Evolutionary conservation across 2,329 filamentous ascomycete species (phyloP).

Genomic region (Didymella keratinophila): DNA sequence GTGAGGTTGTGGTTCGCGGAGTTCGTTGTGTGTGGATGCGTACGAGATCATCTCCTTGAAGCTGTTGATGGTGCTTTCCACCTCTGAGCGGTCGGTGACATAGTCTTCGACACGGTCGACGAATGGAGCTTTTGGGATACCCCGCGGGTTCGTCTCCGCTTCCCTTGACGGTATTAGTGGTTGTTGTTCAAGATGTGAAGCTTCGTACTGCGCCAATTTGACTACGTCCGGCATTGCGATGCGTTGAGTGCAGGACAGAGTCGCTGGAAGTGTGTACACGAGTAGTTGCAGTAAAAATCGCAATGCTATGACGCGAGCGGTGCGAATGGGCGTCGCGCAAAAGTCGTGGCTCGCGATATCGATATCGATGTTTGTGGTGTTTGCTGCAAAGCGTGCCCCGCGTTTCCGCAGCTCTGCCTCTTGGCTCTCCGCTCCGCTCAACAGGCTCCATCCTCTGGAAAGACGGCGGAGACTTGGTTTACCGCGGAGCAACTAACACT

Average conservation of each 20-base stretch:
- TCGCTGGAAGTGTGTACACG: not conserved
- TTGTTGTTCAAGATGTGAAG: not conserved
- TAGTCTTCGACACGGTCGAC: slow-evolving; percentile 91
- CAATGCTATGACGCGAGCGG: not conserved
- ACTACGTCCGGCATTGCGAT: slow-evolving; percentile 20
- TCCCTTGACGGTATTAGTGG: slow-evolving; percentile 6
- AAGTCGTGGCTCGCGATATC: slow-evolving; percentile 7
- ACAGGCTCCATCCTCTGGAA: too few species aligned
- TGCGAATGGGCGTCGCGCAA: slow-evolving; percentile 3
- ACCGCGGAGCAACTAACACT: not conserved
- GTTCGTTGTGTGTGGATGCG: slow-evolving; percentile 26
- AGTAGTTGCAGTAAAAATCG: not conserved
- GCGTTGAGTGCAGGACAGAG: not conserved
- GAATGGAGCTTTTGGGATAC: slow-evolving; percentile 84
- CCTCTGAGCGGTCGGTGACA: slow-evolving; percentile 77
- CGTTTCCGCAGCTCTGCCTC: slow-evolving; percentile 9
- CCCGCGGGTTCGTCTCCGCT: slow-evolving; percentile 74
- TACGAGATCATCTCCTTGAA: slow-evolving; percentile 96
- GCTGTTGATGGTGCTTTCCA: slow-evolving; percentile 79
- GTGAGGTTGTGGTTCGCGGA: slow-evolving; percentile 21
- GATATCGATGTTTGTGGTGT: slow-evolving; percentile 18
- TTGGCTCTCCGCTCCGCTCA: not conserved
- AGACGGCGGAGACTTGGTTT: not conserved
- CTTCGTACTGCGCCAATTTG: slow-evolving; percentile 23
- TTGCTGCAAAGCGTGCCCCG: slow-evolving; percentile 21